A percentile compares a stretch with the other conserved stretches of the same genome.
Evolutionary conservation across 2,329 filamentous ascomycete genomes (phyloP).

Genomic region (Rhinocladiella similis): DNA sequence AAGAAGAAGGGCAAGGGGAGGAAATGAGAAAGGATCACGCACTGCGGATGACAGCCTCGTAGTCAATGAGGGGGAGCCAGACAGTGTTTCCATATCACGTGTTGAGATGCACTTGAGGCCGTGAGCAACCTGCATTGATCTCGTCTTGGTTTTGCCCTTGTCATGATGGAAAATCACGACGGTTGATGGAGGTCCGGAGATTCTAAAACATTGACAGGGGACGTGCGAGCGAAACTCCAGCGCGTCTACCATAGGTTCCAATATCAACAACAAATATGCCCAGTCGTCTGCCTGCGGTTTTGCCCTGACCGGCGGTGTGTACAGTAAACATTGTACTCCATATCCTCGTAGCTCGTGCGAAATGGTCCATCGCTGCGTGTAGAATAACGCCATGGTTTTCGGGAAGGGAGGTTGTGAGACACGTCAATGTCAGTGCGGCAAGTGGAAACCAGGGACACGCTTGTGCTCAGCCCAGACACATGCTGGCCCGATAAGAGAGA

Average conservation of each 20-base stretch:
- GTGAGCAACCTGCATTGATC: background rate
- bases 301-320: no score
- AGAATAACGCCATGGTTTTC: no score
- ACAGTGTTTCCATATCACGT: background rate
- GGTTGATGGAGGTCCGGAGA: background rate
- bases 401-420: background rate
- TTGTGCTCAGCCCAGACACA: background rate
- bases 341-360: background rate
- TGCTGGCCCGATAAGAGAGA: background rate
- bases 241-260: background rate
- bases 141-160: background rate
- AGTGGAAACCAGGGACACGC: background rate
- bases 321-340: no score
- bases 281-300: no score
- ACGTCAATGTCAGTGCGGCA: background rate
- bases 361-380: background rate
- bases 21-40: conserved; percentile 34
- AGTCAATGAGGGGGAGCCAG: background rate
- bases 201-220: background rate
- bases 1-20: conserved; percentile 55
- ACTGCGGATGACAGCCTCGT: background rate
- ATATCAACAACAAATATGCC: no score
- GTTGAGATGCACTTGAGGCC: background rate
- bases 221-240: background rate
- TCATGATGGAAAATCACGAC: no score